These are phyloP conservation scores for Combretum micranthum DNA, from an alignment of 345 rosid genomes.

Conservation along the genomic window DNA sequence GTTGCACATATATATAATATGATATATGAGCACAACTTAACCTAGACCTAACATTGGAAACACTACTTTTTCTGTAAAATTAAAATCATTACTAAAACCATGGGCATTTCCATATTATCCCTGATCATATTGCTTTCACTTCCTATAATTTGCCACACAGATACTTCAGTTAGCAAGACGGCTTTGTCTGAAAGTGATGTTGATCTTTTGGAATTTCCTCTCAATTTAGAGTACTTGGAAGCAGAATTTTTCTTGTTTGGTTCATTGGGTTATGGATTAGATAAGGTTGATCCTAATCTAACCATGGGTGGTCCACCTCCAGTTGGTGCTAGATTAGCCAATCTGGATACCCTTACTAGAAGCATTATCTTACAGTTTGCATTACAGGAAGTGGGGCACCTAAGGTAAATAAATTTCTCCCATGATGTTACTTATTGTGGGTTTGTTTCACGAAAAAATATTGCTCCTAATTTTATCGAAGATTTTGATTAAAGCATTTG, in stretches of 20 bases:
- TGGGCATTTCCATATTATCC: neutral
- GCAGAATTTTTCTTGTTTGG: conserved; percentile 87
- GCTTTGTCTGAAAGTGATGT: conserved; percentile 22
- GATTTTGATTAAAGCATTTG: no score
- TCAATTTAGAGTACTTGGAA: conserved; percentile 82
- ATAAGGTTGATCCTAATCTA: conserved; percentile 50
- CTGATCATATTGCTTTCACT: neutral
- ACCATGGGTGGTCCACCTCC: conserved; percentile 73
- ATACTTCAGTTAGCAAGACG: neutral
- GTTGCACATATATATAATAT: no score
- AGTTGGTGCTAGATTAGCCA: conserved; percentile 51
- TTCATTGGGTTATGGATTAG: conserved; percentile 72
- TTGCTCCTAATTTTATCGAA: no score
- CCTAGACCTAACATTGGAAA: neutral
- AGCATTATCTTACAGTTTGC: conserved; percentile 73
- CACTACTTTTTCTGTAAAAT: no score
- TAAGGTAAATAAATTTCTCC: conserved; percentile 32
- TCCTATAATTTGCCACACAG: neutral
- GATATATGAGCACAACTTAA: no score
- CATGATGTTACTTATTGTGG: neutral
- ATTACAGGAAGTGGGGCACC: conserved; percentile 86
- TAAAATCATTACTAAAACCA: neutral
- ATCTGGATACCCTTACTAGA: conserved; percentile 42
- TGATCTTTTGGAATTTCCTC: conserved; percentile 67
- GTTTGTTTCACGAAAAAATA: no score